Percentiles rank a stretch among this genome's conserved stretches.
Conservation (phyloP, 495 filamentous ascomycete genomes). For the Collariella sp. region DNA sequence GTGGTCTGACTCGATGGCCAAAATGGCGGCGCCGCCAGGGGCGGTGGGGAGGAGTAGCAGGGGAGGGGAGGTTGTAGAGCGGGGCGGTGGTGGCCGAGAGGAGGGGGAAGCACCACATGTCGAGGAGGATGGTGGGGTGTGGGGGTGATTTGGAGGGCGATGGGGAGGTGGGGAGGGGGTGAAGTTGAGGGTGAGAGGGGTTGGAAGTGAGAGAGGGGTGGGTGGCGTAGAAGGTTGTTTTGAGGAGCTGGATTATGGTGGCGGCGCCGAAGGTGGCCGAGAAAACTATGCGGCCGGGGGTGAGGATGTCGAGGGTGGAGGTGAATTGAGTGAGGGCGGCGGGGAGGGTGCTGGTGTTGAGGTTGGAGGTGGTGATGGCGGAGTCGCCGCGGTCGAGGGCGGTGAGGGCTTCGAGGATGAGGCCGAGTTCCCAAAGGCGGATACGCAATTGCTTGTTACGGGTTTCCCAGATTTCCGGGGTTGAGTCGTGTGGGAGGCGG, state of each 20-base stretch:
- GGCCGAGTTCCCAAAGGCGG: constrained; percentile 61
- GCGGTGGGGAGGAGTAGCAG: constrained; percentile 38
- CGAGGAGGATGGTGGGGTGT: constrained; percentile 56
- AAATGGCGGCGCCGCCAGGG: constrained; percentile 41
- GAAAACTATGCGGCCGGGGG: constrained; percentile 62
- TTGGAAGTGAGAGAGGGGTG: constrained; percentile 24
- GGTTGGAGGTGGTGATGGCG: constrained; percentile 28
- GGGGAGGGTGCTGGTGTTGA: constrained; percentile 37
- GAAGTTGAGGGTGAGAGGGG: constrained; percentile 37
- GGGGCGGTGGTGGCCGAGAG: constrained; percentile 43
- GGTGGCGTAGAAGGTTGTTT: constrained; percentile 55
- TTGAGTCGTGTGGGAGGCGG: constrained; percentile 45
- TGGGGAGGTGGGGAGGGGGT: constrained; percentile 40
- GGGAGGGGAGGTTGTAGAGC: constrained; percentile 56
- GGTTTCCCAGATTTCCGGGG: constrained; percentile 46
- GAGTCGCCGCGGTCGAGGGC: constrained; percentile 49
- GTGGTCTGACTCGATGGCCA: constrained; percentile 57
- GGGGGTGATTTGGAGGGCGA: constrained; percentile 55
- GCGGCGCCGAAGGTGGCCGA: constrained; percentile 68
- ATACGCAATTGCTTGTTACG: constrained; percentile 61
- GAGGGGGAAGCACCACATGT: constrained; percentile 67
- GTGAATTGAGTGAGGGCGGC: constrained; percentile 44
- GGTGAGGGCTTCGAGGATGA: constrained; percentile 53
- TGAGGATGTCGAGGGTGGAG: constrained; percentile 50
- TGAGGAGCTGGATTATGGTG: constrained; percentile 62